phyloP scores from a whole-genome alignment of 2,329 filamentous ascomycete species.

The Trichoderma sp. region DNA sequence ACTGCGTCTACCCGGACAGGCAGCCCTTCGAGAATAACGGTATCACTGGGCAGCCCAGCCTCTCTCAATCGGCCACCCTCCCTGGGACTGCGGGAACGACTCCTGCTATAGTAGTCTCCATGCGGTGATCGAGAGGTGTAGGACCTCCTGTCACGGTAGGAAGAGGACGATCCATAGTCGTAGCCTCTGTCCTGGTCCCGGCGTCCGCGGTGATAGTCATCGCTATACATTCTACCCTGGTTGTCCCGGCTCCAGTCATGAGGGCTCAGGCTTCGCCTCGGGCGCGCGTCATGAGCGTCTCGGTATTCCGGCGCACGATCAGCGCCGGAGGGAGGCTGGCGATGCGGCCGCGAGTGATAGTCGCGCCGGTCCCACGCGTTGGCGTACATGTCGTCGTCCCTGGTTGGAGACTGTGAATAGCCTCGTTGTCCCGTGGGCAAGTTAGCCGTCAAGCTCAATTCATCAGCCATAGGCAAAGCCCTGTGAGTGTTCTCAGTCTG shows the following conservation, averaged over 20 bases:
- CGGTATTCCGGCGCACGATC: conserved; percentile 27
- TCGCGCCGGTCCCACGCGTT: conserved; percentile 32
- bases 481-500: conserved; percentile 24
- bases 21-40: conserved; percentile 54
- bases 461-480: conserved; percentile 22
- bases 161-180: conserved; percentile 22
- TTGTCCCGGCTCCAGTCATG: conserved; percentile 32
- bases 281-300: conserved; percentile 30
- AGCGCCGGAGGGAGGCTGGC: conserved; percentile 27
- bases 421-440: conserved; percentile 44
- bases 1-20: conserved; percentile 47
- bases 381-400: conserved; percentile 35
- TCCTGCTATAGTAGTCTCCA: conserved; percentile 29
- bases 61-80: conserved; percentile 38
- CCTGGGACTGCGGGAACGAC: conserved; percentile 36
- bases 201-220: conserved; percentile 31
- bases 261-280: conserved; percentile 24
- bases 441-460: conserved; percentile 42
- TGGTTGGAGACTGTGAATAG: conserved; percentile 43
- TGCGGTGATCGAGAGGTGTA: conserved; percentile 30
- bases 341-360: conserved; percentile 27
- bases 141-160: conserved; percentile 19
- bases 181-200: conserved; percentile 24
- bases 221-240: conserved; percentile 40
- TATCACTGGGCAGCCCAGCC: conserved; percentile 45